These are phyloP conservation scores for Schoenoplectus tabernaemontani DNA, from an alignment of 202 grass and related monocot species.

Conservation along the genomic window DNA sequence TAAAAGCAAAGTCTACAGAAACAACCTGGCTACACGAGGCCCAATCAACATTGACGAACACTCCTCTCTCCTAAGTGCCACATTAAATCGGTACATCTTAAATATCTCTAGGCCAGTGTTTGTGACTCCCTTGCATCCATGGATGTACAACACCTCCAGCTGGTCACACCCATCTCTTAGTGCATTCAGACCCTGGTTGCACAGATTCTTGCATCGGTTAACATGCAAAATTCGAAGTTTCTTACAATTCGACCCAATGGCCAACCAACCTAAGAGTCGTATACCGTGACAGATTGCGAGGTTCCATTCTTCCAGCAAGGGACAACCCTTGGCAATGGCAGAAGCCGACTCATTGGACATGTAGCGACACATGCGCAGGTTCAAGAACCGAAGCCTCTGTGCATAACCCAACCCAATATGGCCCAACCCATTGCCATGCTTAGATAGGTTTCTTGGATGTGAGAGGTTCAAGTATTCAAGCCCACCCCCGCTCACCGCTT, in stretches of 20 bases:
- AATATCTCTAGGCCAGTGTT: slow-evolving; percentile 44
- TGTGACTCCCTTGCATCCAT: slow-evolving; percentile 54
- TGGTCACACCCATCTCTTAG: slow-evolving; percentile 40
- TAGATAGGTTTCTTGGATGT: slow-evolving; percentile 39
- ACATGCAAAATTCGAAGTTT: slow-evolving; percentile 68
- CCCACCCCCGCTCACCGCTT: slow-evolving; percentile 39
- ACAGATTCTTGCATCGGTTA: slow-evolving; percentile 64
- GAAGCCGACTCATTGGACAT: slow-evolving; percentile 45
- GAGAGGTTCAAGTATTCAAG: slow-evolving; percentile 69
- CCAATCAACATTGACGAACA: slow-evolving; percentile 36
- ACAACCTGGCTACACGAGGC: slow-evolving; percentile 54
- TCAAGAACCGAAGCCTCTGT: slow-evolving; percentile 44
- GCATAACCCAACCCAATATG: slow-evolving; percentile 35
- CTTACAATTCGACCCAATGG: slow-evolving; percentile 55
- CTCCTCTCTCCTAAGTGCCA: slow-evolving; percentile 49
- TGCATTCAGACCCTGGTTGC: slow-evolving; percentile 50
- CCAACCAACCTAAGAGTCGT: slow-evolving; percentile 53
- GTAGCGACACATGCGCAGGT: slow-evolving; percentile 63
- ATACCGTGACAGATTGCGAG: slow-evolving; percentile 69
- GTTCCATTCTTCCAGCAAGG: slow-evolving; percentile 68
- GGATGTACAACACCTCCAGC: slow-evolving; percentile 54
- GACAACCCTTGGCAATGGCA: slow-evolving; percentile 65
- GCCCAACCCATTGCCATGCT: slow-evolving; percentile 37
- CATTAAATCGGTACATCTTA: slow-evolving; percentile 51
- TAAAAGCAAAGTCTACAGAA: slow-evolving; percentile 17